Evolutionary conservation across 805 yeast genomes (phyloP).

Genomic region (Brettanomyces nanus): DNA sequence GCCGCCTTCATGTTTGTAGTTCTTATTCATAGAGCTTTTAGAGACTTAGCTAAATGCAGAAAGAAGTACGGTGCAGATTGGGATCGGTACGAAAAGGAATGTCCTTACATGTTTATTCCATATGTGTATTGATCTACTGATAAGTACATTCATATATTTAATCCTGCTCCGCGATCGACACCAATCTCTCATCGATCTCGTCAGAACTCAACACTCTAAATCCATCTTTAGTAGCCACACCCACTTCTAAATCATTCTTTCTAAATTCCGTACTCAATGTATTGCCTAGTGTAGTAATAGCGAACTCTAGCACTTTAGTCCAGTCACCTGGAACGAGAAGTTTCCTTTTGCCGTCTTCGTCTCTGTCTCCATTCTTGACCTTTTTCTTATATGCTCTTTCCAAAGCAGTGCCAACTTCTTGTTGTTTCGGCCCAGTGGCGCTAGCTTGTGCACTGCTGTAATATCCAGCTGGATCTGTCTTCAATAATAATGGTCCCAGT

Average conservation of each 20-base stretch:
- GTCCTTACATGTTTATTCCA: constrained; percentile 92
- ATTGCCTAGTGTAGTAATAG: constrained; percentile 77
- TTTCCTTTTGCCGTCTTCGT: constrained; percentile 22
- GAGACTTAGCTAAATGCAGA: constrained; percentile 82
- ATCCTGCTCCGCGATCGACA: constrained; percentile 95
- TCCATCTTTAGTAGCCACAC: constrained; percentile 67
- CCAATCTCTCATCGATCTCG: constrained; percentile 89
- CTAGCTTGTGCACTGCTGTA: constrained; percentile 86
- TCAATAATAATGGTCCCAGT: constrained; percentile 80
- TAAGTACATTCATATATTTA: too few relatives aligned
- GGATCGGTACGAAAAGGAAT: constrained; percentile 74
- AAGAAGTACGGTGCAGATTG: constrained; percentile 92
- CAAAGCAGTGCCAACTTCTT: constrained; percentile 81
- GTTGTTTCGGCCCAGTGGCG: constrained; percentile 96
- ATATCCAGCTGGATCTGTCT: constrained; percentile 97
- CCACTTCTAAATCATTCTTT: constrained; percentile 88
- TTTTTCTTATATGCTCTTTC: constrained; percentile 82
- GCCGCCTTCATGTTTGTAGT: constrained; percentile 86
- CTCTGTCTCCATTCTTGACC: constrained; percentile 12
- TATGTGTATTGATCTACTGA: constrained; percentile 66
- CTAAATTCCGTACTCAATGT: constrained; percentile 90
- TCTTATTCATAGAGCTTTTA: constrained; percentile 76
- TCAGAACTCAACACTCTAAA: constrained; percentile 72
- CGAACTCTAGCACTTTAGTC: constrained; percentile 84
- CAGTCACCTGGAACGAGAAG: constrained; percentile 70